Percentiles rank a stretch among this genome's conserved stretches.
Conservation (phyloP, 1,139 yeast genomes). For the Meyerozyma guilliermondii region DNA sequence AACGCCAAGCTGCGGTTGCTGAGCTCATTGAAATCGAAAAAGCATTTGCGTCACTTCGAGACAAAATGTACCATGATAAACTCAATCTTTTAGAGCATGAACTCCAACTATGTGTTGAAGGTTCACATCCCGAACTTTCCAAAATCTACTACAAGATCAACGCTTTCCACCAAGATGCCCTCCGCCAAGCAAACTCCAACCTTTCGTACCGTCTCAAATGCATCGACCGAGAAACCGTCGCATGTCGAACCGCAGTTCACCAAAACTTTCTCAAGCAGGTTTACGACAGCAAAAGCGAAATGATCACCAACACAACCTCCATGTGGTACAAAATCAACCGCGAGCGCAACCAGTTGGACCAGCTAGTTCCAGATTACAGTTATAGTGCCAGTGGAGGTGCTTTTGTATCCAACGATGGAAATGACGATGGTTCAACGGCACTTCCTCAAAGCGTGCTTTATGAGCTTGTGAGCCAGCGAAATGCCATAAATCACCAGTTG, state of each 20-base stretch:
- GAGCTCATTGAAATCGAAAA: conserved; percentile 74
- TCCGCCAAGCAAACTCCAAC: conserved; percentile 61
- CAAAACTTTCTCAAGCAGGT: conserved; percentile 73
- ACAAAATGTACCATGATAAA: conserved; percentile 70
- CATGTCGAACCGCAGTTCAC: conserved; percentile 74
- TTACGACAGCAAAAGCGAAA: conserved; percentile 60
- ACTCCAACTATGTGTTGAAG: conserved; percentile 79
- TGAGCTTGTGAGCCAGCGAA: conserved; percentile 50
- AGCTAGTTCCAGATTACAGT: conserved; percentile 46
- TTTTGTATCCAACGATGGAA: conserved; percentile 2
- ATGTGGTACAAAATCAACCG: conserved; percentile 90
- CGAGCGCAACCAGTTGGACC: conserved; percentile 83
- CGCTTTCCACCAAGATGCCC: conserved; percentile 62
- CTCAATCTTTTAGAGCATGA: conserved; percentile 73
- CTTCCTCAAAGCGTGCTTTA: conserved; percentile 28
- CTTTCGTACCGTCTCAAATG: conserved; percentile 72
- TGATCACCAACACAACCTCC: conserved; percentile 73
- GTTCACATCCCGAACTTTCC: conserved; percentile 83
- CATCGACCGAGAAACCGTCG: conserved; percentile 75
- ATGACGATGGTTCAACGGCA: conserved; percentile 5
- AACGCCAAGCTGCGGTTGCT: conserved; percentile 59
- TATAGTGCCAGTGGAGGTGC: conserved; percentile 22
- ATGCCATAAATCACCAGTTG: conserved; percentile 50
- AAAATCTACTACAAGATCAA: conserved; percentile 67
- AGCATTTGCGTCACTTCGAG: conserved; percentile 81